Evolutionary conservation across 352 stramenopile species (phyloP), one percentile per base, ranked within the genome.

Genomic region (Peronospora destructor): DNA sequence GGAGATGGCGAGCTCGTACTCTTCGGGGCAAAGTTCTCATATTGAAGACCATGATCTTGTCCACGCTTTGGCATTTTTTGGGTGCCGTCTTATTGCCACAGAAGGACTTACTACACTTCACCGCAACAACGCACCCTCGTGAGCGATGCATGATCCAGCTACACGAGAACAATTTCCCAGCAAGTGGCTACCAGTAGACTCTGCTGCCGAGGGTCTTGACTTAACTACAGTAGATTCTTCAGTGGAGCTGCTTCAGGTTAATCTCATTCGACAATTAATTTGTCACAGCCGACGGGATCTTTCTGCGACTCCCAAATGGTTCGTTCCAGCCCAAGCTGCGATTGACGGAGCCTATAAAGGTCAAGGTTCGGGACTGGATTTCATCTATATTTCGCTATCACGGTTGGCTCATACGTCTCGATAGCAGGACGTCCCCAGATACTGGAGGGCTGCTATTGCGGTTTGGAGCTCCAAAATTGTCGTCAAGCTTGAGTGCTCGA

Each of bases 261-360:
- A 56, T 12, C 35, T 55, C 4, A 56, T 56, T 6, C 21, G 33
- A 3, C 41, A 57, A 14, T 23, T 57, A 17, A 40, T 46, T 37
- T 11, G 42, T 6, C 25, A 51, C n/a, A 37, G 41, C 6, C 25
- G 41, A 13, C 23, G 21, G 6, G 39, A 43, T 26, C 3, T 41
- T 3, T 6, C 19, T 3, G n/a, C n/a, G n/a, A n/a, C n/a, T n/a
- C n/a, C n/a, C n/a, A n/a, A n/a, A n/a, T 50, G 23, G 41, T 51
- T 57, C 41, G 6, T 45, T 13, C 33, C 49, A 0, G 49, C 23
- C 10, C n/a, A 47, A 45, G 14, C 9, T 9, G 33, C 33, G 1
- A 30, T 42, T 35, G 34, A 51, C 21, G 2, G 0, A 3, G 40
- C 26, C 0, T 41, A 51, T 28, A 12, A 35, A 30, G 23, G 33